These are phyloP conservation scores for Neocucurbitaria cava DNA, from an alignment of 2,329 filamentous ascomycete genomes.

Conservation along the genomic window DNA sequence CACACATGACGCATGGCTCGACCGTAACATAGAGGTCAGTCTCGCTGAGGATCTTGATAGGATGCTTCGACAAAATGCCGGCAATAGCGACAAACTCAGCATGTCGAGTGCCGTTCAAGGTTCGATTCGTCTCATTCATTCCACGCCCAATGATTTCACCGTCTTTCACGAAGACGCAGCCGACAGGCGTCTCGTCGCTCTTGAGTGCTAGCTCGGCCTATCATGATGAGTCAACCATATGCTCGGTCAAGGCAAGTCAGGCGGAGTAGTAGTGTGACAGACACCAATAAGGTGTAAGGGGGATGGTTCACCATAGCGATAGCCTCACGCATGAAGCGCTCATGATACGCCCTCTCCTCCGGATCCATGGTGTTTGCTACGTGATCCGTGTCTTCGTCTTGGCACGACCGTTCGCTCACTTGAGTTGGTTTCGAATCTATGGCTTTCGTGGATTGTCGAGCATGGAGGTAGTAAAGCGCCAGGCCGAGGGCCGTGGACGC, in stretches of 20 bases:
- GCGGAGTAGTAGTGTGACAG: neutral
- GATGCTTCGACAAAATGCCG: conserved; percentile 68
- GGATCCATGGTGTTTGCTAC: conserved; percentile 37
- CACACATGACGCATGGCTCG: conserved; percentile 99
- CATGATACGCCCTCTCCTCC: conserved; percentile 57
- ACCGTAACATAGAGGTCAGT: conserved; percentile 94
- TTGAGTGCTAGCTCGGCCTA: conserved; percentile 84
- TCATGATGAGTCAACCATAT: conserved; percentile 28
- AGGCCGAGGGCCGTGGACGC: conserved; percentile 31
- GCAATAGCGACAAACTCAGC: conserved; percentile 91
- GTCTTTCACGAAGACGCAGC: conserved; percentile 88
- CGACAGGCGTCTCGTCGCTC: conserved; percentile 91
- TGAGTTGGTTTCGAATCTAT: conserved; percentile 14
- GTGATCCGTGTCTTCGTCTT: conserved; percentile 35
- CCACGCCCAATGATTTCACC: conserved; percentile 82
- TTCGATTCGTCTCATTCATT: conserved; percentile 87
- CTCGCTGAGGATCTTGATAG: conserved; percentile 72
- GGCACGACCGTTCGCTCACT: conserved; percentile 26
- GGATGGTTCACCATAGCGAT: conserved; percentile 74
- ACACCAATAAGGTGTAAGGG: conserved; percentile 6
- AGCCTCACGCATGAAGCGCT: conserved; percentile 81
- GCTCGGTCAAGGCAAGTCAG: conserved; percentile 5
- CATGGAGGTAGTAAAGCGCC: conserved; percentile 22
- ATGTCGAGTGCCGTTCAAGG: conserved; percentile 77
- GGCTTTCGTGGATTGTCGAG: conserved; percentile 16